phyloP scores from a whole-genome alignment of 2,329 filamentous ascomycete species.

The Clarireedia paspali region DNA sequence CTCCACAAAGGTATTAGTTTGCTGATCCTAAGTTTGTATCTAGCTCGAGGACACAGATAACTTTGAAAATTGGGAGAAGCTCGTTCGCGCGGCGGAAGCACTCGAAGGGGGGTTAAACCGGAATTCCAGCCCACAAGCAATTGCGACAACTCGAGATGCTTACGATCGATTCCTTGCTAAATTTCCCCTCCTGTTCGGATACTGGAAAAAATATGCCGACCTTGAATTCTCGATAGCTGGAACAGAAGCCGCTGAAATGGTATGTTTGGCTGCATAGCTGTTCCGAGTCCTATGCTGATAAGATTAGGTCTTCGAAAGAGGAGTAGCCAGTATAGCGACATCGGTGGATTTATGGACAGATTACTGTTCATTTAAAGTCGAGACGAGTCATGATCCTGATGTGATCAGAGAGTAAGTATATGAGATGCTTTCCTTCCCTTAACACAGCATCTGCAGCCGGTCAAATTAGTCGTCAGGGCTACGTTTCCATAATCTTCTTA shows the following conservation, averaged over 20 bases:
- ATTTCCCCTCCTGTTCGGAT: constrained; percentile 92
- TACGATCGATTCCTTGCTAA: constrained; percentile 93
- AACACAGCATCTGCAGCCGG: constrained; percentile 42
- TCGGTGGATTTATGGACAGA: constrained; percentile 97
- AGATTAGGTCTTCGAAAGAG: constrained; percentile 81
- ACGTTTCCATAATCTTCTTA: constrained; percentile 29
- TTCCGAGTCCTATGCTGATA: constrained; percentile 20
- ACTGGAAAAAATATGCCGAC: constrained; percentile 99
- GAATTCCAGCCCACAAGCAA: constrained; percentile 91
- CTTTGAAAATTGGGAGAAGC: constrained; percentile 91
- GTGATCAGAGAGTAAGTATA: constrained; percentile 99
- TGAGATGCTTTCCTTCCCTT: constrained; percentile 58
- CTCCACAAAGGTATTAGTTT: neutral
- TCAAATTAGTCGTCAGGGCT: constrained; percentile 20
- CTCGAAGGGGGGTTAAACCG: constrained; percentile 92
- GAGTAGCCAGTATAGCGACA: constrained; percentile 83
- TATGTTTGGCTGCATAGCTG: constrained; percentile 34
- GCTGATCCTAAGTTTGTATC: constrained; percentile 11
- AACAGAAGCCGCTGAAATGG: constrained; percentile 95
- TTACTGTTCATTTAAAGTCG: constrained; percentile 96
- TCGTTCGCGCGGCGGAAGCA: constrained; percentile 72
- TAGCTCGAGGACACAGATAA: constrained; percentile 64
- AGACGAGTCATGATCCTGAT: constrained; percentile 90
- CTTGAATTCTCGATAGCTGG: constrained; percentile 95
- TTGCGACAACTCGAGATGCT: constrained; percentile 75